phyloP scores from a whole-genome alignment of 169 alveolate genomes.

The Eimeria sp. region DNA sequence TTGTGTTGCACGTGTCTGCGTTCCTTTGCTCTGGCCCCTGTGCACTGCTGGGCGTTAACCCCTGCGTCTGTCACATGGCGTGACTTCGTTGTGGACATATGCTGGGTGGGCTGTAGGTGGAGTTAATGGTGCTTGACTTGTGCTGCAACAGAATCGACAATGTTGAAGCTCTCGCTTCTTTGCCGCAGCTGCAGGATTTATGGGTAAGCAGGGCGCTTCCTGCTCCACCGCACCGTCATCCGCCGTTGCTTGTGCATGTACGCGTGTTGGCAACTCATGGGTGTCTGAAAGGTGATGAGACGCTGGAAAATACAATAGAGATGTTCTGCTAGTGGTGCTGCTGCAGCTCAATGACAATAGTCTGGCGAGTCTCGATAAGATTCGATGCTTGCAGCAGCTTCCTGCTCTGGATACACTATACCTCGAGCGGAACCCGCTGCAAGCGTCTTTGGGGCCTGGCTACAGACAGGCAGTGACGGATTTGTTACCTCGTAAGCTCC shows the following conservation, averaged over 20 bases:
- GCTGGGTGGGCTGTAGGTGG: conserved; percentile 53
- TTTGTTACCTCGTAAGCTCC: conserved; percentile 83
- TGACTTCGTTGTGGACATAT: neutral
- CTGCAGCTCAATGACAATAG: conserved; percentile 87
- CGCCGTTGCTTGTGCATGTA: neutral
- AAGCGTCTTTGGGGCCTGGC: conserved; percentile 86
- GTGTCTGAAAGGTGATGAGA: neutral
- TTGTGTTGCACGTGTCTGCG: neutral
- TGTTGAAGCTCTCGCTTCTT: conserved; percentile 78
- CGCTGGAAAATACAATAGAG: neutral
- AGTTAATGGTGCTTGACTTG: conserved; percentile 85
- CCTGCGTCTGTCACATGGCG: neutral
- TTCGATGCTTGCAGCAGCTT: conserved; percentile 71
- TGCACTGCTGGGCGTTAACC: neutral
- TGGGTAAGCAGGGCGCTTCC: conserved; percentile 84
- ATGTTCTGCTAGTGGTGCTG: neutral
- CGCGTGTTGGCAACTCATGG: neutral
- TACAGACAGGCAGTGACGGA: conserved; percentile 84
- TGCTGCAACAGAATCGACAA: conserved; percentile 83
- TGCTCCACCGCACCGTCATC: neutral
- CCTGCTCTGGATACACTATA: conserved; percentile 84
- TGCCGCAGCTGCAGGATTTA: conserved; percentile 84
- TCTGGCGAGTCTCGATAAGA: conserved; percentile 75
- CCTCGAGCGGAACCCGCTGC: conserved; percentile 88
- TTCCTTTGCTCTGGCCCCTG: neutral